A percentile compares a stretch with the other conserved stretches of the same genome.
Conservation (phyloP, 177 flowering plant genomes). For the Tripterygium wilfordii region DNA sequence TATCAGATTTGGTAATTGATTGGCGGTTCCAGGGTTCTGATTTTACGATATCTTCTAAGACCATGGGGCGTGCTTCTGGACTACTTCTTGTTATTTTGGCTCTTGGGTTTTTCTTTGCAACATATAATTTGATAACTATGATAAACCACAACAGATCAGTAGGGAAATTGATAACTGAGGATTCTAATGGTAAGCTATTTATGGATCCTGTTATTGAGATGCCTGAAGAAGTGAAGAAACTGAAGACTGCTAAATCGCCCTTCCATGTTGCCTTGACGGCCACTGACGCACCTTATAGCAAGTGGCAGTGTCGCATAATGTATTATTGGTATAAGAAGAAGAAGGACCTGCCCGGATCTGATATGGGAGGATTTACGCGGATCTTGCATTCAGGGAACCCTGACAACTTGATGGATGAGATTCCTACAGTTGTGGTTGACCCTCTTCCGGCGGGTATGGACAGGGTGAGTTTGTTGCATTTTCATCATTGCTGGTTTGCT, state of each 20-base stretch:
- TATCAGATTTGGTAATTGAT: no score
- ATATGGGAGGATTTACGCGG: constrained; percentile 97
- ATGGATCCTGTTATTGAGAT: constrained; percentile 60
- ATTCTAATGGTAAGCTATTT: constrained; percentile 14
- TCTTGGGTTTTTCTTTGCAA: constrained; percentile 58
- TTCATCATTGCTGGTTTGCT: not conserved
- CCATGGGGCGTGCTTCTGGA: constrained; percentile 50
- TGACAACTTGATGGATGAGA: constrained; percentile 87
- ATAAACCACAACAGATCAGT: constrained; percentile 36
- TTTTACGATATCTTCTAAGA: no score
- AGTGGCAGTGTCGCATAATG: constrained; percentile 98
- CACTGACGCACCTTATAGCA: constrained; percentile 79
- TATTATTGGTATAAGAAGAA: constrained; percentile 93
- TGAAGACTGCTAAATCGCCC: constrained; percentile 19
- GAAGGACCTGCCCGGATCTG: constrained; percentile 79
- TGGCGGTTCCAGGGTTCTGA: no score
- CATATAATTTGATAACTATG: constrained; percentile 61
- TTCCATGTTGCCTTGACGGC: constrained; percentile 92
- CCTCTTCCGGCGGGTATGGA: constrained; percentile 88
- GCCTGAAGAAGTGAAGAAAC: constrained; percentile 39
- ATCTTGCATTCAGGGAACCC: constrained; percentile 84
- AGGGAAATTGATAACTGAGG: constrained; percentile 12
- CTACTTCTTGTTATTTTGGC: constrained; percentile 48
- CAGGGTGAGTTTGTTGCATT: constrained; percentile 75
- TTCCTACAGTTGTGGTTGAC: constrained; percentile 90